A percentile compares a stretch with the other conserved stretches of the same genome.
Conservation (phyloP, 2,329 filamentous ascomycete genomes). For the Diaporthe citriasiana region DNA sequence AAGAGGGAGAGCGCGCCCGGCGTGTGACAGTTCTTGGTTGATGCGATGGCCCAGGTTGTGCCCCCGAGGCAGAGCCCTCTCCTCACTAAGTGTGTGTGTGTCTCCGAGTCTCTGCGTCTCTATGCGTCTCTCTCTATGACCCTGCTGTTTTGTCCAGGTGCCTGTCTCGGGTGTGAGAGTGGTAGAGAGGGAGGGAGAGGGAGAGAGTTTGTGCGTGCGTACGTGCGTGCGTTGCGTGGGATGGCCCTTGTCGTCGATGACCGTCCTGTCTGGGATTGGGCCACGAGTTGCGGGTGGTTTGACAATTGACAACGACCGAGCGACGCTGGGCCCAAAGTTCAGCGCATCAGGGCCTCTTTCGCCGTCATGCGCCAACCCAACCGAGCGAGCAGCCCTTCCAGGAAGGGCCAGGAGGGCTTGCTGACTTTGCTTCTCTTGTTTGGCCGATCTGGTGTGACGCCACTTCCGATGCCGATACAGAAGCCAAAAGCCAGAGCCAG, state of each 20-base stretch:
- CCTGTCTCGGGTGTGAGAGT: background rate
- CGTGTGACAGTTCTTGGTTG: background rate
- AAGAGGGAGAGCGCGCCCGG: constrained; percentile 15
- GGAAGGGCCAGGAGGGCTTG: background rate
- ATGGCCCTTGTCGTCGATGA: constrained; percentile 31
- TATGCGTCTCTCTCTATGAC: background rate
- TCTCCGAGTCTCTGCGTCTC: background rate
- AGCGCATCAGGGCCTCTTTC: constrained; percentile 18
- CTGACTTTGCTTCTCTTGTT: background rate
- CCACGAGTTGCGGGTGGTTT: background rate
- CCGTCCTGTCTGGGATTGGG: constrained; percentile 25
- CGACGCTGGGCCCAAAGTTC: constrained; percentile 9
- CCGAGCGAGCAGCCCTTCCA: background rate
- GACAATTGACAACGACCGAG: constrained; percentile 17
- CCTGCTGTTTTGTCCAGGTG: background rate
- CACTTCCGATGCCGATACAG: constrained; percentile 22
- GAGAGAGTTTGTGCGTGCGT: background rate
- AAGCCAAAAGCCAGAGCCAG: background rate
- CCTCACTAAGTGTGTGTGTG: background rate
- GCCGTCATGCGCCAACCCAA: constrained; percentile 15
- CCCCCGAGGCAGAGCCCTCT: background rate
- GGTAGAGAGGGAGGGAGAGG: background rate
- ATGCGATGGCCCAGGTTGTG: background rate
- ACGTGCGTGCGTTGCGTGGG: background rate
- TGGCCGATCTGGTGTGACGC: constrained; percentile 28